Base-by-base conservation (phyloP, 257 asterid species). In the Echium plantagineum region DNA sequence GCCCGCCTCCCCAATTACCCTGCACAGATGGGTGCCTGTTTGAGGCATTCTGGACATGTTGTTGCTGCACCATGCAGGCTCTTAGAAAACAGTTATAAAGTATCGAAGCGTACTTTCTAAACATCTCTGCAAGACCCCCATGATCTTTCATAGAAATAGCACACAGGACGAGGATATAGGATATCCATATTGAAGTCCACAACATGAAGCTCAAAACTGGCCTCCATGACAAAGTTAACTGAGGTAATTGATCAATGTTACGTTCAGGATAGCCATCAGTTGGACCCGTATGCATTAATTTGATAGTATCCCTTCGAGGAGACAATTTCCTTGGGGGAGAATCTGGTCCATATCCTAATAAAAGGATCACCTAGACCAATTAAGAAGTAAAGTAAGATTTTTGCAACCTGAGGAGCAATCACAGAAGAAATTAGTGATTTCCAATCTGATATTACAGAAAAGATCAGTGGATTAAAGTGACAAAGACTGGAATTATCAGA, bases 341-440 rank as follows among this genome's bases (percentile, higher is more conserved):
- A 81, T 93, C 98, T 55, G 82, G 81, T 64, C 98, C 95, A 68
- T 76, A 74, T 70, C 94, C 94, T 75, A 93, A 70, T 68, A 93
- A 67, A 74, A 89, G 72, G 63, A 86, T 75, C 64, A 81, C 78
- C 98, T 93, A 80, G 46, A 80, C 61, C 38, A 58, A 59, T 63
- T 58, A 57, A 55, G 22, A 26, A 28, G 56, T 5, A 28, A 8
- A 58, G 46, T 26, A 16, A 51, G 42, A 46, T 28, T 35, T 18
- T 4, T 46, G 48, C 16, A 57, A 16, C 26, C 16, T 42, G 16
- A 17, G 49, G 13, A 42, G 49, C 15, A 2, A 5, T 42, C 49
- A 42, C 15, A 13, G 49, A 42, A 10, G 12, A 42, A 1, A 42
- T 2, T 42, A 42, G 16, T 35, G 13, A 10, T 35, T 35, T 10